phyloP scores from a whole-genome alignment of 495 filamentous ascomycete genomes.

The Penicillium silybi region DNA sequence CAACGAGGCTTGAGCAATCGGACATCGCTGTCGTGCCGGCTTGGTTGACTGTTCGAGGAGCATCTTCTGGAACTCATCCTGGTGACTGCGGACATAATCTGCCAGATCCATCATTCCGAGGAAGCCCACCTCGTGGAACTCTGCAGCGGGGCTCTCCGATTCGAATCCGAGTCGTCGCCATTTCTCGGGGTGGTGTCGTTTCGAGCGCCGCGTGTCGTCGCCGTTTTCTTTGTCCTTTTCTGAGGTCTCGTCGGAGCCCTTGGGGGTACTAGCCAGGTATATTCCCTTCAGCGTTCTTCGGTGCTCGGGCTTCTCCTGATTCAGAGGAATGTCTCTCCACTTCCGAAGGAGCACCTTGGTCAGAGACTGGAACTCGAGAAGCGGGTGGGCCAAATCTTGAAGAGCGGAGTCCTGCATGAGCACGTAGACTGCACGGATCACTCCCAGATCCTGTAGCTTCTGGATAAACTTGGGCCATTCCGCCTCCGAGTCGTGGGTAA shows the following conservation, averaged over 20 bases:
- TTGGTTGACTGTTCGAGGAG: slow-evolving; percentile 84
- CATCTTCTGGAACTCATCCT: slow-evolving; percentile 87
- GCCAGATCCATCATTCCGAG: slow-evolving; percentile 97
- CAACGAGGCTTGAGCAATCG: slow-evolving; percentile 81
- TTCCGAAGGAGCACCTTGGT: slow-evolving; percentile 87
- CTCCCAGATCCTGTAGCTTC: slow-evolving; percentile 82
- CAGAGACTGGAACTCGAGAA: slow-evolving; percentile 89
- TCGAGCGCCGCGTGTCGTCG: slow-evolving; percentile 52
- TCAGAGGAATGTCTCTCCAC: slow-evolving; percentile 81
- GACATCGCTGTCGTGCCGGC: slow-evolving; percentile 70
- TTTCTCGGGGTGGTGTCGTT: slow-evolving; percentile 80
- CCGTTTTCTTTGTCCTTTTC: slow-evolving; percentile 18
- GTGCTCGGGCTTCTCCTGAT: slow-evolving; percentile 85
- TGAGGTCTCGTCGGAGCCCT: slow-evolving; percentile 22
- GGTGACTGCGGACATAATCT: slow-evolving; percentile 85
- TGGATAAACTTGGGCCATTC: slow-evolving; percentile 98
- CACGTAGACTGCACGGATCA: slow-evolving; percentile 85
- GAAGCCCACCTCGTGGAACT: slow-evolving; percentile 85
- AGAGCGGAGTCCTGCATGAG: slow-evolving; percentile 91
- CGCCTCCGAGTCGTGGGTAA: slow-evolving; percentile 67
- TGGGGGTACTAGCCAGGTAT: slow-evolving; percentile 75
- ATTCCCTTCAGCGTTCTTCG: slow-evolving; percentile 79
- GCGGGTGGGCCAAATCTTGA: slow-evolving; percentile 88
- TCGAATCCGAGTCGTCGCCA: slow-evolving; percentile 93
- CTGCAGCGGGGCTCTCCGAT: slow-evolving; percentile 75